Percentiles rank a stretch among this genome's conserved stretches.
Evolutionary conservation across 148 eudicot species (phyloP).

Genomic region (Agrostemma githago): DNA sequence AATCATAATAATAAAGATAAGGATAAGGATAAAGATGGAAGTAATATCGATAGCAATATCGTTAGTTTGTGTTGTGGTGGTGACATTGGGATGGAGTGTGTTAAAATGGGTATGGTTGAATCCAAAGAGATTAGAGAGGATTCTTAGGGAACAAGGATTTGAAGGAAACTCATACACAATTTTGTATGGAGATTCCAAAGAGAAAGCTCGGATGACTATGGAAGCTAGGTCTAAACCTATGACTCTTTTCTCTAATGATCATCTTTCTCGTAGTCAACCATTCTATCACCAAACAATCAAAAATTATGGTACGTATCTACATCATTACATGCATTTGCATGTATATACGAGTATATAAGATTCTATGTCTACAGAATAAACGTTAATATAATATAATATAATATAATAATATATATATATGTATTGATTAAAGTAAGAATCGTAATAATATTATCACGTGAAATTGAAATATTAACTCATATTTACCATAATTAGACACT

Average conservation of each 20-base stretch:
- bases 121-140: constrained; percentile 40
- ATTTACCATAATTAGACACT: too few species aligned
- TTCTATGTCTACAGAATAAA: too few species aligned
- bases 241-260: constrained; percentile 16
- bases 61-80: constrained; percentile 2
- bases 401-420: too few species aligned
- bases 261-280: constrained; percentile 20
- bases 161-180: constrained; percentile 41
- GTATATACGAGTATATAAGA: too few species aligned
- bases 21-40: constrained; percentile 4
- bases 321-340: too few species aligned
- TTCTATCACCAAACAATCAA: constrained; percentile 22
- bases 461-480: too few species aligned
- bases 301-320: constrained; percentile 22
- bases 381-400: too few species aligned
- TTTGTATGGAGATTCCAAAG: constrained; percentile 37
- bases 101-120: constrained; percentile 47
- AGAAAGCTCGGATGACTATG: constrained; percentile 18
- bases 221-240: constrained; percentile 26
- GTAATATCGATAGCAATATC: constrained; percentile 1
- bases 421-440: too few species aligned
- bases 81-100: constrained; percentile 21
- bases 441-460: too few species aligned
- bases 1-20: background rate
- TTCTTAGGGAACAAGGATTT: constrained; percentile 41